Evolutionary conservation across 345 rosid species (phyloP).

Genomic region (Salix suchowensis): DNA sequence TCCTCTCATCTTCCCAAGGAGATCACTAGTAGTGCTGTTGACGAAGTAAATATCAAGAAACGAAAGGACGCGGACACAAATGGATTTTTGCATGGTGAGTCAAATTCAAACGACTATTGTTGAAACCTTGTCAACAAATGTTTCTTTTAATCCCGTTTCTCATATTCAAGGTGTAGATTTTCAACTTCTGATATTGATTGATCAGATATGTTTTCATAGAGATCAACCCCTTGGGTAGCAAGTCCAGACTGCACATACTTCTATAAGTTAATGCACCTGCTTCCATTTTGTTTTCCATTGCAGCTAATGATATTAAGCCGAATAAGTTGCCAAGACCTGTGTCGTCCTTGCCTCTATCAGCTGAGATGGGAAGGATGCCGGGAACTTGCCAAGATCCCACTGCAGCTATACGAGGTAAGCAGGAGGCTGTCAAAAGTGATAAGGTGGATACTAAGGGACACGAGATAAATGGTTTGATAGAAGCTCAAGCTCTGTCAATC

Average conservation of each 20-base stretch:
- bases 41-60: slow-evolving; percentile 19
- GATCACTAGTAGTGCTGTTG: slow-evolving; percentile 4
- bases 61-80: slow-evolving; percentile 26
- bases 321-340: slow-evolving; percentile 1
- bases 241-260: too few relatives aligned
- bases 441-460: not conserved
- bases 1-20: slow-evolving; percentile 14
- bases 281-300: slow-evolving; percentile 1
- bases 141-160: too few relatives aligned
- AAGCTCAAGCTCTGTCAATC: not conserved
- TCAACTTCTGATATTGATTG: too few relatives aligned
- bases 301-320: slow-evolving; percentile 13
- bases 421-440: slow-evolving; percentile 6
- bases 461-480: slow-evolving; percentile 15
- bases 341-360: not conserved
- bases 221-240: too few relatives aligned
- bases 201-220: too few relatives aligned
- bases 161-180: too few relatives aligned
- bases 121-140: too few relatives aligned
- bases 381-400: slow-evolving; percentile 4
- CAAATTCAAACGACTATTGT: slow-evolving; percentile 1
- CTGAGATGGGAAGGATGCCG: slow-evolving; percentile 16
- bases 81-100: slow-evolving; percentile 32
- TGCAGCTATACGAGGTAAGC: not conserved
- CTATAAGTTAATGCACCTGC: not conserved